Base-by-base conservation (phyloP, 768 basidiomycete genomes). In the Lenzites betulinus region DNA sequence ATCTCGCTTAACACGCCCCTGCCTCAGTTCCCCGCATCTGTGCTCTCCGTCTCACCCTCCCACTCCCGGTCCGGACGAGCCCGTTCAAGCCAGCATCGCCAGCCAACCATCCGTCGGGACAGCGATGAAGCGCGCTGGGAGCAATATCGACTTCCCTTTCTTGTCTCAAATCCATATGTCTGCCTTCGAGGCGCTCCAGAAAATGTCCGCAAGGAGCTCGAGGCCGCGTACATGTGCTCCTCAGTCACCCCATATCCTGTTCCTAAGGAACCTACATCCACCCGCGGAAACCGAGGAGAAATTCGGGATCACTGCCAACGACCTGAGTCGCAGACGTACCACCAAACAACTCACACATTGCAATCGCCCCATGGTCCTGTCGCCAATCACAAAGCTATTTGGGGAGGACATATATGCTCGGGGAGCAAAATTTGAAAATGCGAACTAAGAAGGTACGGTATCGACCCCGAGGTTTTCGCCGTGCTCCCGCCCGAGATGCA, bases 151-250 rank as follows among this genome's bases (percentile, higher is more conserved):
- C 38, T 75, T 90, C 20, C 91, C 90, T 3, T 84, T 86, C 2
- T 82, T 90, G 66, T 91, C 90, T 0, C 90, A 93, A 68, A 78
- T 93, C 12, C 90, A 93, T 69, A 81, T 73, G 74, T 78, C 79
- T 4, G 86, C 92, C 2, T 83, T 90, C 52, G 80, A 86, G 38
- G 88, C 87, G 1, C 77, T 93, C 30, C 91, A 0, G 78, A 75
- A 11, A 88, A 91, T 25, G 75, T 93, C 8, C 83, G 85, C 23
- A 76, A 80, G 60, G 92, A 93, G 69, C 74, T 92, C 12, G 83
- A 90, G 67, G 73, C 72, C 4, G 88, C 87, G 58, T 90, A 89
- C 62, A 78, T 78, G 67, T 84, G 85, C 38, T 81, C 84, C 50
- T 86, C 85, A 0, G 75, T 71, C 9, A 82, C 85, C 2, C 82